A percentile compares a stretch with the other conserved stretches of the same genome.
Conservation (phyloP, 495 filamentous ascomycete species). For the Jackrogersella minutella region DNA sequence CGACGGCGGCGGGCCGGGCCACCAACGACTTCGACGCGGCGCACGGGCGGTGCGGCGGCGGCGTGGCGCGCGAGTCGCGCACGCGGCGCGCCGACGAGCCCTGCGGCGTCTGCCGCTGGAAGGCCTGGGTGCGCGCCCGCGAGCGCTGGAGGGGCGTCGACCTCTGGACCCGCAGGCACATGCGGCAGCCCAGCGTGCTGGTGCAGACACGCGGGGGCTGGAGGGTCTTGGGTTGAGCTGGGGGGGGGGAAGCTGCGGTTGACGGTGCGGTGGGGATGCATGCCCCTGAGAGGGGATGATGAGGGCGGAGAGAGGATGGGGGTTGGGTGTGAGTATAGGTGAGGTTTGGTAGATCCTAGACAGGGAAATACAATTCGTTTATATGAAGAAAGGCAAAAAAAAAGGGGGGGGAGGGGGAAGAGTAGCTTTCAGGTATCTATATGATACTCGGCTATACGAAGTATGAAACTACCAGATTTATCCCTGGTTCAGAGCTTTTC, state of each 20-base stretch:
- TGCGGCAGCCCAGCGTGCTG: neutral
- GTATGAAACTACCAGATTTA: no score
- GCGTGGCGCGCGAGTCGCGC: neutral
- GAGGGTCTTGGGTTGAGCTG: neutral
- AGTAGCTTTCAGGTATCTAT: no score
- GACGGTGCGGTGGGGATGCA: neutral
- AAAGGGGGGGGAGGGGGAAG: no score
- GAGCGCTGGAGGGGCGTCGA: neutral
- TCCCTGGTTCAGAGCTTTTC: no score
- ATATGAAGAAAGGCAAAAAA: no score
- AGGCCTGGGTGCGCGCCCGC: neutral
- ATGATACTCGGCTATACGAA: no score
- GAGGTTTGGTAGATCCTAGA: no score
- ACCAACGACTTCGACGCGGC: neutral
- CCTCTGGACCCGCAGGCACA: neutral
- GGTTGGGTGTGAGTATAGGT: neutral
- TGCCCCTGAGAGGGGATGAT: neutral
- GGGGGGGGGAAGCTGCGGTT: neutral
- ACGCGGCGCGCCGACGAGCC: neutral
- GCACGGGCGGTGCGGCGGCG: slow-evolving; percentile 1
- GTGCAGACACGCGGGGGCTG: neutral
- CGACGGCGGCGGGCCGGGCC: neutral
- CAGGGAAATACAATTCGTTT: no score
- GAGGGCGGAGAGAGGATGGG: neutral
- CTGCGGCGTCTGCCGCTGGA: slow-evolving; percentile 33